Evolutionary conservation across 768 basidiomycete genomes (phyloP).

Genomic region (Cystobasidium ongulense): DNA sequence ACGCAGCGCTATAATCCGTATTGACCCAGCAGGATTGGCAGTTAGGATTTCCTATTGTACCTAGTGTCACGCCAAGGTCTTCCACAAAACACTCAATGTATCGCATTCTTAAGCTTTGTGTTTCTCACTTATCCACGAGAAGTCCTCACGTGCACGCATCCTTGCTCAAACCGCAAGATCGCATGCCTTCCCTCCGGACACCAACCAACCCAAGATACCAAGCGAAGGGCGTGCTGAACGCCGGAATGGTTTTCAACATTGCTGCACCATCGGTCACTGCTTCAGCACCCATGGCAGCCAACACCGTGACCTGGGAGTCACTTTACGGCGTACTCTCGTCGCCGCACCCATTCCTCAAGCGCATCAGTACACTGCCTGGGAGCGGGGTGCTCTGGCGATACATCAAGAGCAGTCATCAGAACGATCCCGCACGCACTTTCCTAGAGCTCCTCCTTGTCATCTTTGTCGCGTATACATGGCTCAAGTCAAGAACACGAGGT

Average conservation of each 20-base stretch:
- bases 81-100: no score
- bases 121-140: no score
- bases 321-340: constrained; percentile 19
- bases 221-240: no score
- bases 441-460: constrained; percentile 79
- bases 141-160: no score
- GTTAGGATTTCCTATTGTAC: no score
- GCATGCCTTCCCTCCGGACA: no score
- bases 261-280: neutral
- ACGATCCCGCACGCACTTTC: constrained; percentile 85
- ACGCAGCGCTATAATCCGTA: constrained; percentile 1
- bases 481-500: constrained; percentile 78
- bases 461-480: constrained; percentile 80
- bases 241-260: neutral
- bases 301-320: constrained; percentile 28
- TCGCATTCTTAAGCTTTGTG: no score
- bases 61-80: no score
- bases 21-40: no score
- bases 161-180: no score
- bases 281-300: neutral
- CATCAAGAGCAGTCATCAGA: constrained; percentile 72
- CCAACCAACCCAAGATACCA: no score
- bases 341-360: constrained; percentile 13
- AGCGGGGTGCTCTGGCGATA: constrained; percentile 44
- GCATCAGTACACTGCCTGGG: constrained; percentile 13